A percentile compares a stretch with the other conserved stretches of the same genome.
phyloP scores from a whole-genome alignment of 805 yeast genomes.

The Candida maesae region DNA sequence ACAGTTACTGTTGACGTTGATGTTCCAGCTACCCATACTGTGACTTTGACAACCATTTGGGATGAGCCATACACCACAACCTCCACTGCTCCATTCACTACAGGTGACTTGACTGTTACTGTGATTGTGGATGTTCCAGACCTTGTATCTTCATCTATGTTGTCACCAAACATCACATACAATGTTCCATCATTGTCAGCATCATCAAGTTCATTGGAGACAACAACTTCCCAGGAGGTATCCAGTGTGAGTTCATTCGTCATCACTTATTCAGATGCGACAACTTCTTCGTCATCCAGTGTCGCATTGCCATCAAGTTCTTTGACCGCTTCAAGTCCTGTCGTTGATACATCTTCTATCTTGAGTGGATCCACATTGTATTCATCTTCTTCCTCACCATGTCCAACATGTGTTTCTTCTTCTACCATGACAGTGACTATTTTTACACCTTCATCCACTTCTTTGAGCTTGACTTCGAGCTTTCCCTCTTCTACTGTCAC shows the following conservation, averaged over 20 bases:
- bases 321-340: no score
- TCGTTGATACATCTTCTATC: no score
- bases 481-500: no score
- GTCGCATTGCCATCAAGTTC: no score
- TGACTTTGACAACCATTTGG: background rate
- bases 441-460: no score
- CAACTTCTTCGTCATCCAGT: no score
- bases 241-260: background rate
- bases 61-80: constrained; percentile 1
- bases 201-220: background rate
- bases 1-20: constrained; percentile 9
- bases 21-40: background rate
- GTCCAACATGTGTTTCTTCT: background rate
- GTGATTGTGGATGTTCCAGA: constrained; percentile 7
- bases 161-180: background rate
- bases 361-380: no score
- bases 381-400: background rate
- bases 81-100: constrained; percentile 8
- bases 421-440: no score
- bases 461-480: no score
- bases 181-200: background rate
- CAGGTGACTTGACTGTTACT: constrained; percentile 10
- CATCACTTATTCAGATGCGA: no score
- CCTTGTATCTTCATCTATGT: background rate
- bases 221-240: background rate